Base-by-base conservation (phyloP, 352 stramenopile genomes). In the Globisporangium solare region DNA sequence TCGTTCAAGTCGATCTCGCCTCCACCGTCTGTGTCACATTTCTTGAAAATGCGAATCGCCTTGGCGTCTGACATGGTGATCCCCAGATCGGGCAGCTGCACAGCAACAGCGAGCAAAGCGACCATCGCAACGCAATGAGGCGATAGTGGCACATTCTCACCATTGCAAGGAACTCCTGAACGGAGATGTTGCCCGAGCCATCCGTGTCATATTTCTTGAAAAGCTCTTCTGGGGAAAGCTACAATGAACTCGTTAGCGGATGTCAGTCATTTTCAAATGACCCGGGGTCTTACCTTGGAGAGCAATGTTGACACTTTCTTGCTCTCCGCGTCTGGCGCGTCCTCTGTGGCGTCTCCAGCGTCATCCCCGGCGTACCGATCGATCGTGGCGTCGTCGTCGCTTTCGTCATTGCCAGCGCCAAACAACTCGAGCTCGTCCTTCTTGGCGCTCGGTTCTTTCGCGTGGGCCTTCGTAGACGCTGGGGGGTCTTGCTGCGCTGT, bases 181-280 rank as follows among this genome's bases (percentile, higher is more conserved):
- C 91, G 18, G 96, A 95, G 42, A 98, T 97, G 37, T 78, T 82
- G 0, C 89, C 90, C 3, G 85, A 96, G 0, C 80, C 68, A 54
- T 98, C 86, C 13, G 79, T 91, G 70, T 97, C 94, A 58, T 97
- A 97, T 42, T 95, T 93, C 5, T 73, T 69, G 62, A 98, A 98
- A 8, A 98, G 63, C 39, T 96, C 77, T 39, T 98, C 95, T 1
- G 83, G 78, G 0, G 74, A 74, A 18, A 88, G 54, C 76, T 83
- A 62, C 31, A 58, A 24, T 14, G 12, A 2, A 48, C n/a, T 49
- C 18, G 45, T 40, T 14, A 18, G 42, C 4, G 21, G 10, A 50
- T 4, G 12, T 31, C 7, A 32, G 22, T 41, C 21, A 58, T 46
- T 27, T 27, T 21, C 27, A 22, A 42, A 14, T 20, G 14, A 48